Evolutionary conservation across 2,329 filamentous ascomycete genomes (phyloP).

Genomic region (Zarea fungicola): DNA sequence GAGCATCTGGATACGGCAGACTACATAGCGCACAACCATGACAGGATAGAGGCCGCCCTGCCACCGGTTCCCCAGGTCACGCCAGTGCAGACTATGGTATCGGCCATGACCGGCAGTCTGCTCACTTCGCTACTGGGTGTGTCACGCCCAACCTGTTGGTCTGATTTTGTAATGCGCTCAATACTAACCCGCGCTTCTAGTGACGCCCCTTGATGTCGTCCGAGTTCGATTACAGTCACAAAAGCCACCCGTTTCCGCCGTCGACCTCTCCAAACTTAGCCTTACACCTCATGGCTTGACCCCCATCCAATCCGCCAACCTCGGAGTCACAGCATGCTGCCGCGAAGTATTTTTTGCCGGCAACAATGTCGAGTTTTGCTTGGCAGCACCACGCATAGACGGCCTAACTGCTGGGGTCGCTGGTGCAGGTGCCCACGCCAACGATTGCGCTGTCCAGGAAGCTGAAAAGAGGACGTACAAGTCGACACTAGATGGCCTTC

Average conservation of each 20-base stretch:
- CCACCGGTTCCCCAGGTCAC: constrained; percentile 59
- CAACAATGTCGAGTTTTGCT: constrained; percentile 74
- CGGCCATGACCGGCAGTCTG: constrained; percentile 84
- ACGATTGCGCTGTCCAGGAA: constrained; percentile 83
- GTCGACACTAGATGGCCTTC: constrained; percentile 84
- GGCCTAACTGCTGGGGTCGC: constrained; percentile 40
- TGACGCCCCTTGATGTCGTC: constrained; percentile 94
- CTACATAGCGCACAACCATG: constrained; percentile 22
- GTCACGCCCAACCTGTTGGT: constrained; percentile 22
- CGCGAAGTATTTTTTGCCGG: constrained; percentile 96
- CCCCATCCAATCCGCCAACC: constrained; percentile 68
- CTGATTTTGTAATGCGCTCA: neutral
- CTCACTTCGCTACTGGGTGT: constrained; percentile 83
- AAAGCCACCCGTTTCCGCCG: constrained; percentile 41
- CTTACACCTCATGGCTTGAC: constrained; percentile 54
- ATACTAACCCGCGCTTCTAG: constrained; percentile 39
- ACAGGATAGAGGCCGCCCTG: constrained; percentile 22
- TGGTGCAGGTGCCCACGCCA: constrained; percentile 48
- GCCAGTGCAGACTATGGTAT: constrained; percentile 86
- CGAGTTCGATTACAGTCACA: constrained; percentile 93
- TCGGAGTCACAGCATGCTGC: constrained; percentile 92
- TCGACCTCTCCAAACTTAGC: constrained; percentile 52
- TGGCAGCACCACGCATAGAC: constrained; percentile 59
- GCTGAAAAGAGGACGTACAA: constrained; percentile 77
- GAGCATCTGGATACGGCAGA: constrained; percentile 6